Conservation (phyloP, 257 asterid genomes). For the Anisodus tanguticus region DNA sequence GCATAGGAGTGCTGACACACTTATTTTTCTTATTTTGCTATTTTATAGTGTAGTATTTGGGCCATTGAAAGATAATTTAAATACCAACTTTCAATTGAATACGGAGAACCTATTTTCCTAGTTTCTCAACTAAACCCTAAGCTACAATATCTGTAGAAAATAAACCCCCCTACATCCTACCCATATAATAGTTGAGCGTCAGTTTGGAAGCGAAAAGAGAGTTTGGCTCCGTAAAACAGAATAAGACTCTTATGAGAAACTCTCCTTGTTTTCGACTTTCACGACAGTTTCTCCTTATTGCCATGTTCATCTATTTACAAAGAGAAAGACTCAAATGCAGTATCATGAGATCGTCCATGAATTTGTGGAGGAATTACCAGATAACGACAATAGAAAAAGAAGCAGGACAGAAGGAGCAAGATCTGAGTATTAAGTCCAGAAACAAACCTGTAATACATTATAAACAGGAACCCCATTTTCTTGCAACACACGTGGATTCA, state of each 20-base stretch:
- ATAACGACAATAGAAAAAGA: not conserved
- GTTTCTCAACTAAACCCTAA: not conserved
- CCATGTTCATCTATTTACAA: not conserved
- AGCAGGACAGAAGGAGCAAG: not conserved
- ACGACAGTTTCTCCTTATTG: not conserved
- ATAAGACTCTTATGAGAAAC: not conserved
- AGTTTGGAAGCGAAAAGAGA: not conserved
- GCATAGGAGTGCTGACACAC: constrained; percentile 4
- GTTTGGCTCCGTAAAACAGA: constrained; percentile 12
- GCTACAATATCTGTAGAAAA: constrained; percentile 23
- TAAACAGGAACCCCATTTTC: constrained; percentile 92
- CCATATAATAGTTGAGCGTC: not conserved
- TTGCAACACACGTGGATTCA: constrained; percentile 85
- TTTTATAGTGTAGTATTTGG: not conserved
- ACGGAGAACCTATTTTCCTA: not conserved
- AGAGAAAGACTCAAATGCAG: not conserved
- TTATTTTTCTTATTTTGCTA: constrained; percentile 3
- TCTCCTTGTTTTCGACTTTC: not conserved
- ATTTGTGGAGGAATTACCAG: not conserved
- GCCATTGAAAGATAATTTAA: not conserved
- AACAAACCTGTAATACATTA: constrained; percentile 79
- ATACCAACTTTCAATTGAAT: constrained; percentile 5
- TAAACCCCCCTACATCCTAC: not conserved
- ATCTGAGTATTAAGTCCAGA: constrained; percentile 4
- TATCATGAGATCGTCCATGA: not conserved